Base-by-base conservation (phyloP, 2,329 filamentous ascomycete genomes). In the Scytalidium sp. region DNA sequence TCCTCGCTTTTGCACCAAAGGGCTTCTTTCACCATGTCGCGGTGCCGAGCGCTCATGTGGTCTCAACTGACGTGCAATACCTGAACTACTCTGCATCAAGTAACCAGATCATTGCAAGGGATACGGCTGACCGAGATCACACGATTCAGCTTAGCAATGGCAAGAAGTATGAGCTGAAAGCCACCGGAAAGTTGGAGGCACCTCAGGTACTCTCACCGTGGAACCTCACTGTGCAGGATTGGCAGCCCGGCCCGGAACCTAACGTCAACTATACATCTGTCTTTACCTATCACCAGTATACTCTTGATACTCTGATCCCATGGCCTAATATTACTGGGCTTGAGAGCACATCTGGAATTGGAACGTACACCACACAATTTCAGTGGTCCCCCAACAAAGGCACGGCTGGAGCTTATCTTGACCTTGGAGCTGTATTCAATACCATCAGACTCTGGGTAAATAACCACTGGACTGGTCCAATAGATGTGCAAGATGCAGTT, bases 161-260 rank as follows among this genome's bases (percentile, higher is more conserved):
- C 15, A 29, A 46, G 25, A 40, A 25, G 21, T 46, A 46, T 20
- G n/a, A 46, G 10, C 20, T 39, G n/a, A 22, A 17, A n/a, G 21
- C 40, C 22, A 40, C 15, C 13, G 40, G 23, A 5, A 23, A 23
- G n/a, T n/a, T 46, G 19, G 32, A 36, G 32, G 25, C 29, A 20
- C 29, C 44, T 11, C 32, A 11, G 17, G 29, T 39, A 4, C 44
- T 46, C 19, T 17, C 19, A 13, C 32, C 9, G 20, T 46, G 25
- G 46, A 44, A 41, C 5, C 42, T 49, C 17, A 36, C 23, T 9
- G 41, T 49, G 8, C 22, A 44, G 17, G 46, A 49, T 41, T 49
- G 41, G 46, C 46, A 49, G 15, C 46, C 46, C 19, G 46, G 40
- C 10, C 40, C 46, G 11, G 41, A 41, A 15, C 40, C 40, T 2